Percentiles rank a stretch among this genome's conserved stretches.
phyloP scores from a whole-genome alignment of 169 alveolate genomes.

The Perkinsus marinus region DNA sequence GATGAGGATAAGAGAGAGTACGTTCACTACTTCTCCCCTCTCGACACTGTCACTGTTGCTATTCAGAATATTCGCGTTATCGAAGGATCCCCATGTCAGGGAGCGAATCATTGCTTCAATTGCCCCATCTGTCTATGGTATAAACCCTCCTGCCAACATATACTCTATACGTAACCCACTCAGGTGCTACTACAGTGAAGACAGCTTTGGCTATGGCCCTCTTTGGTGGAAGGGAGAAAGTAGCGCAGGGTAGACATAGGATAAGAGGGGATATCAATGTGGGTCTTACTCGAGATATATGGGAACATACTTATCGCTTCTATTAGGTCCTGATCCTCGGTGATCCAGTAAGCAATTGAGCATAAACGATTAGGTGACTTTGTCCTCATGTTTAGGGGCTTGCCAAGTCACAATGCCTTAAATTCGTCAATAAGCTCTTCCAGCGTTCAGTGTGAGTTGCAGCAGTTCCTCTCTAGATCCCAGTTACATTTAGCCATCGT shows the following conservation, averaged over 20 bases:
- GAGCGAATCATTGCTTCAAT: conserved; percentile 81
- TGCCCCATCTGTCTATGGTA: conserved; percentile 97
- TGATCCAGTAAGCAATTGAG: conserved; percentile 13
- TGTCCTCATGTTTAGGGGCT: conserved; percentile 64
- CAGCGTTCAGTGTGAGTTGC: conserved; percentile 69
- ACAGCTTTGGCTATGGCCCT: conserved; percentile 77
- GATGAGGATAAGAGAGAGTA: conserved; percentile 9
- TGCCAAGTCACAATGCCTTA: conserved; percentile 96
- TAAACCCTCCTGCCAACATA: conserved; percentile 36
- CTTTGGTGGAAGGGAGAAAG: conserved; percentile 84
- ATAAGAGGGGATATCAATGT: conserved; percentile 94
- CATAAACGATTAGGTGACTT: neutral
- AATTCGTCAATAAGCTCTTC: conserved; percentile 90
- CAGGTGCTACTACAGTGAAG: conserved; percentile 37
- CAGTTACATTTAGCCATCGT: neutral
- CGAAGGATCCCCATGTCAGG: conserved; percentile 82
- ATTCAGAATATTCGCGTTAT: neutral
- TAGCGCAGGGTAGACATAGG: conserved; percentile 79
- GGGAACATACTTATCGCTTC: neutral
- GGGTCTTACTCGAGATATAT: conserved; percentile 29
- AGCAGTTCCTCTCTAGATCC: neutral
- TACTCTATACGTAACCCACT: conserved; percentile 34
- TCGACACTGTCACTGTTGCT: neutral
- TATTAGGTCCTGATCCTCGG: conserved; percentile 20
- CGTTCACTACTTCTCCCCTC: neutral